A percentile compares a stretch with the other conserved stretches of the same genome.
These are phyloP conservation scores for Lichtheimia ramosa DNA, from an alignment of 371 early-diverging fungal genomes.

Conservation along the genomic window DNA sequence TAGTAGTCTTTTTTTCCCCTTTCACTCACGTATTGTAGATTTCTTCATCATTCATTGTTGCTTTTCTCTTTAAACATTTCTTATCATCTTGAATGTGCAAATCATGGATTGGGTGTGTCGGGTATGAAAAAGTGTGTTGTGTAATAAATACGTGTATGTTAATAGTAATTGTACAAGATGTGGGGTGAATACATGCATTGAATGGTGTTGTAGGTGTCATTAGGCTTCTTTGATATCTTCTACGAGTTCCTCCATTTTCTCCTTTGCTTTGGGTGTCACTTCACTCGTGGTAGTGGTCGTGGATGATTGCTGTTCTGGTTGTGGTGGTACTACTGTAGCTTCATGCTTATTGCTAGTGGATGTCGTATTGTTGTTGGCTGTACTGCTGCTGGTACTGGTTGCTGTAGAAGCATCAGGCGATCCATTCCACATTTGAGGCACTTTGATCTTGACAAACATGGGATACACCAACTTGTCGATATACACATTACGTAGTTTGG, in stretches of 20 bases:
- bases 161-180: no score
- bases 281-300: neutral
- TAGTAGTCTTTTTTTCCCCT: neutral
- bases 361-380: no score
- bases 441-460: slow-evolving; percentile 53
- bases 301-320: no score
- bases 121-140: no score
- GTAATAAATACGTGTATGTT: no score
- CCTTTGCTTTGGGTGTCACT: slow-evolving; percentile 23
- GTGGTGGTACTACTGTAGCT: no score
- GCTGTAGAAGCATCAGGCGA: slow-evolving; percentile 9
- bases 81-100: no score
- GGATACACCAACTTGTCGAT: slow-evolving; percentile 66
- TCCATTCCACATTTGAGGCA: slow-evolving; percentile 47
- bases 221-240: slow-evolving; percentile 36
- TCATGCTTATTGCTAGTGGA: neutral
- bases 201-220: neutral
- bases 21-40: neutral
- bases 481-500: slow-evolving; percentile 71
- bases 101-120: no score
- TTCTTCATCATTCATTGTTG: no score
- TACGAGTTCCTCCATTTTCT: slow-evolving; percentile 37
- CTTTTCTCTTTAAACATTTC: no score
- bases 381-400: no score
- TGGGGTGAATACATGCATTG: no score